Conservation (phyloP, 2,329 filamentous ascomycete genomes). For the Alternaria metachromatica region DNA sequence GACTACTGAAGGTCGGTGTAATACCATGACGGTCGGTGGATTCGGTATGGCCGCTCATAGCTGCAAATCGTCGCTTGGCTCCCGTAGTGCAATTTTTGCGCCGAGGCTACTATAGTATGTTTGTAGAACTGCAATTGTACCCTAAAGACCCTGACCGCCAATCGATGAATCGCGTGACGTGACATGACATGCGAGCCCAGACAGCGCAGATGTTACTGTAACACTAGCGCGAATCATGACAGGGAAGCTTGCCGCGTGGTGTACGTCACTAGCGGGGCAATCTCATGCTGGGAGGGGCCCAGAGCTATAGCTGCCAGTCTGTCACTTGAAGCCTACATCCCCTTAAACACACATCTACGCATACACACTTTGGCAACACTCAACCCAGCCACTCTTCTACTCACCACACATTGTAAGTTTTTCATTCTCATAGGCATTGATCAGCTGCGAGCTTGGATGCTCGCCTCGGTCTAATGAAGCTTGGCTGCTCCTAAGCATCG, state of each 20-base stretch:
- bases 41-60: background rate
- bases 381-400: background rate
- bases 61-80: background rate
- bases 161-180: background rate
- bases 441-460: background rate
- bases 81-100: background rate
- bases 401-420: background rate
- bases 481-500: background rate
- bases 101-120: background rate
- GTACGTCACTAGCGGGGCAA: slow-evolving; percentile 29
- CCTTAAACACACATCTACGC: background rate
- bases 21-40: background rate
- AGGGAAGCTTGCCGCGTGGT: slow-evolving; percentile 8
- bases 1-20: slow-evolving; percentile 5
- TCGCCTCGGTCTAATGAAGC: background rate
- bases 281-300: slow-evolving; percentile 12
- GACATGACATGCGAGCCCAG: background rate
- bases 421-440: background rate
- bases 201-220: background rate
- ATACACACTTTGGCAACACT: background rate
- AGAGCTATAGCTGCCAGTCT: slow-evolving; percentile 1
- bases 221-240: slow-evolving; percentile 4
- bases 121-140: background rate
- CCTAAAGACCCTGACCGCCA: background rate
- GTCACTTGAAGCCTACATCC: slow-evolving; percentile 3